Percentiles rank a stretch among this genome's conserved stretches.
Evolutionary conservation across 306 rosid genomes (phyloP).

Genomic region (Herpetospermum pedunculosum): DNA sequence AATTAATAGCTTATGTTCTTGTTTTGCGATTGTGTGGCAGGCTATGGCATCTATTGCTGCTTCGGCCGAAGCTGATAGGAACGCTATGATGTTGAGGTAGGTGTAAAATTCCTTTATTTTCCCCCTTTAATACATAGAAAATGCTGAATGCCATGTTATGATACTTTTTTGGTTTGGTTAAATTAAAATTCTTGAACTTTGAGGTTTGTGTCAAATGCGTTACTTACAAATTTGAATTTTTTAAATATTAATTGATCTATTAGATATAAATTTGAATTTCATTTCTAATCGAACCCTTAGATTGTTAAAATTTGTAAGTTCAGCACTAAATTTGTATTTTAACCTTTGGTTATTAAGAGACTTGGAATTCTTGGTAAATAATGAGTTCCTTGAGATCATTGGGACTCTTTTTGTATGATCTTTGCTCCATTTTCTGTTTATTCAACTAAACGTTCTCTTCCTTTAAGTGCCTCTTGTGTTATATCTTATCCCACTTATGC

Average conservation of each 20-base stretch:
- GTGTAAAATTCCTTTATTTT: neutral
- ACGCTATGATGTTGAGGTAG: slow-evolving; percentile 64
- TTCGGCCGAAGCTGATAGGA: slow-evolving; percentile 73
- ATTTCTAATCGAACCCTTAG: too few relatives aligned
- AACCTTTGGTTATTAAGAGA: neutral
- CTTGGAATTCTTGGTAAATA: neutral
- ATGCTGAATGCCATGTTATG: neutral
- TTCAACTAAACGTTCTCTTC: neutral
- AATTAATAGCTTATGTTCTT: neutral
- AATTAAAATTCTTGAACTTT: too few relatives aligned
- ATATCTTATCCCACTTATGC: neutral
- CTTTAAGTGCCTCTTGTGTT: neutral
- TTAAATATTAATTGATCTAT: too few relatives aligned
- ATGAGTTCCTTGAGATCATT: neutral
- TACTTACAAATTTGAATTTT: too few relatives aligned
- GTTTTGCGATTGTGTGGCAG: slow-evolving; percentile 16
- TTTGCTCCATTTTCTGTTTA: neutral
- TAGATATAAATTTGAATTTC: too few relatives aligned
- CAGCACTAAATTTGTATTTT: too few relatives aligned
- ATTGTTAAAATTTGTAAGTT: too few relatives aligned
- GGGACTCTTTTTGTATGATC: neutral
- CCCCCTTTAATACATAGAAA: neutral
- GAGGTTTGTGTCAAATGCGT: too few relatives aligned
- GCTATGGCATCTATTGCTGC: slow-evolving; percentile 97
- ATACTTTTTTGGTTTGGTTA: too few relatives aligned